Percentiles rank a stretch among this genome's conserved stretches.
These are phyloP conservation scores for Stephanodiscus minutulus DNA, from an alignment of 108 stramenopile genomes.

Conservation along the genomic window DNA sequence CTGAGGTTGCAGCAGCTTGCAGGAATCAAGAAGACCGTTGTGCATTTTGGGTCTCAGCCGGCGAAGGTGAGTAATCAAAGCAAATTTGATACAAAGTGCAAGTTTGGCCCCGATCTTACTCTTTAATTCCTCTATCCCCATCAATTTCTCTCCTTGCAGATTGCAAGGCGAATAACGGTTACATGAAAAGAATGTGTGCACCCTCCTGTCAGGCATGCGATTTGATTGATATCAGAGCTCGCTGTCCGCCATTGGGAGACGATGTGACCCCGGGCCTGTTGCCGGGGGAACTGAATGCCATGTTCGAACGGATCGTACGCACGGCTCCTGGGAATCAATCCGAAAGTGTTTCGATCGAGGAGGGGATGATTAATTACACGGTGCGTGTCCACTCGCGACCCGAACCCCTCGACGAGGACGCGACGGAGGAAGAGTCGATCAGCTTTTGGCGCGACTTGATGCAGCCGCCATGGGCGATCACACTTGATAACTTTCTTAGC, in stretches of 20 bases:
- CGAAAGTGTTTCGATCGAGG: conserved; percentile 38
- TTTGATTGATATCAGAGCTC: conserved; percentile 62
- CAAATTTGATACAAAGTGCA: no score
- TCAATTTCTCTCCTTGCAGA: conserved; percentile 22
- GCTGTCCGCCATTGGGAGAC: conserved; percentile 54
- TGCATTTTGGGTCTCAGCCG: conserved; percentile 56
- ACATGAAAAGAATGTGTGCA: conserved; percentile 71
- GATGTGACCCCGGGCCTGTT: conserved; percentile 49
- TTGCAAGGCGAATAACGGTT: conserved; percentile 70
- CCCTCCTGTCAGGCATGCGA: conserved; percentile 76
- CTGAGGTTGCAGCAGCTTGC: conserved; percentile 53
- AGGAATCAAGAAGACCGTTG: conserved; percentile 69
- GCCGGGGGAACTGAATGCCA: conserved; percentile 59
- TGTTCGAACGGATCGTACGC: conserved; percentile 74
- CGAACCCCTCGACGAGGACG: conserved; percentile 19
- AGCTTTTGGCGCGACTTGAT: conserved; percentile 41
- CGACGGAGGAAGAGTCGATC: conserved; percentile 28
- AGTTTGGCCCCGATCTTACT: no score
- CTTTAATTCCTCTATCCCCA: no score
- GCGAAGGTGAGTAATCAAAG: no score
- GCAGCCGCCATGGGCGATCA: conserved; percentile 76
- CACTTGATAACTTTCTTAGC: conserved; percentile 71
- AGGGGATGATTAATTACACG: conserved; percentile 68
- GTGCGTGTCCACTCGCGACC: conserved; percentile 72
- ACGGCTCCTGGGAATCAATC: conserved; percentile 78